Evolutionary conservation across 2,329 filamentous ascomycete species (phyloP).

Genomic region (Aspergillus bombycis): DNA sequence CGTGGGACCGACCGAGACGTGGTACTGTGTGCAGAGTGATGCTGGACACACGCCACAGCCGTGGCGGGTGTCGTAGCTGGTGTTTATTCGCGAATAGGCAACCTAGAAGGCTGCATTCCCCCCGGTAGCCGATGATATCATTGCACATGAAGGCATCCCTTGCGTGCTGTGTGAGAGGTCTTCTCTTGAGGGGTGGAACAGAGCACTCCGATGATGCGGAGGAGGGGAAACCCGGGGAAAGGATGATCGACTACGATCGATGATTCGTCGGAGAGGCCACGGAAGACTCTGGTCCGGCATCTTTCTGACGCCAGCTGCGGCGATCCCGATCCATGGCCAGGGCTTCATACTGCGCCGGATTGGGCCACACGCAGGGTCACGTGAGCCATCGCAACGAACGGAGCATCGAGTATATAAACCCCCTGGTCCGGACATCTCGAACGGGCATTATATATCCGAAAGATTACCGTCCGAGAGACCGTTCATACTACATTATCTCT

Average conservation of each 20-base stretch:
- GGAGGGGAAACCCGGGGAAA: background rate
- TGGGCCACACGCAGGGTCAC: background rate
- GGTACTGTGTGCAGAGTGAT: background rate
- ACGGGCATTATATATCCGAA: background rate
- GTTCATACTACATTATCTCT: background rate
- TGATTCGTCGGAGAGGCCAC: slow-evolving; percentile 2
- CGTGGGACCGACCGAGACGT: background rate
- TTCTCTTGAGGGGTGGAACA: background rate
- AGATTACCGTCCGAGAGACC: background rate
- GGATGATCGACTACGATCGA: background rate
- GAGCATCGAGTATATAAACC: background rate
- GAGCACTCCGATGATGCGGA: background rate
- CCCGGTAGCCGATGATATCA: slow-evolving; percentile 14
- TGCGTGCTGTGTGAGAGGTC: background rate
- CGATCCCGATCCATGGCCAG: background rate
- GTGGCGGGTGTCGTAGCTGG: background rate
- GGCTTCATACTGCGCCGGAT: background rate
- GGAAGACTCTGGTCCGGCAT: slow-evolving; percentile 20
- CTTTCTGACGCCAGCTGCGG: background rate
- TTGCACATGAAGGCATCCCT: slow-evolving; percentile 16
- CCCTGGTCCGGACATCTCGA: background rate
- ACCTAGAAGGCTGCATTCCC: background rate
- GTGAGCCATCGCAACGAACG: background rate
- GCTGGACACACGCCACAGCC: background rate
- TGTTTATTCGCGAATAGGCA: background rate